Evolutionary conservation across 805 yeast genomes (phyloP).

Genomic region (Lipomyces orientalis): DNA sequence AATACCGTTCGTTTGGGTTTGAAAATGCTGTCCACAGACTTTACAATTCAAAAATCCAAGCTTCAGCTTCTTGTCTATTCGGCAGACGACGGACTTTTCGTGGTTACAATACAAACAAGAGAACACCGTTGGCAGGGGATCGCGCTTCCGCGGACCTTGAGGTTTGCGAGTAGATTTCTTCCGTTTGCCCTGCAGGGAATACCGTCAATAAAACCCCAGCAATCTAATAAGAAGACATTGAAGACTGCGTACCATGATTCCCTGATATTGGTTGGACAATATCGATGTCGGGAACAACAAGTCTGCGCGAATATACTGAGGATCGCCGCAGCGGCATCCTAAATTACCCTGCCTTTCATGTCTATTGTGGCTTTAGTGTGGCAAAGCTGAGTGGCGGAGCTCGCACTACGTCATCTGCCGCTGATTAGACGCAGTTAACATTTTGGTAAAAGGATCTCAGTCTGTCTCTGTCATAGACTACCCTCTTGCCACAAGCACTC

Average conservation of each 20-base stretch:
- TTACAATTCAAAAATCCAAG: slow-evolving; percentile 88
- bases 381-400: not conserved
- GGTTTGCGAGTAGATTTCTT: slow-evolving; percentile 40
- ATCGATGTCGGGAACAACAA: not conserved
- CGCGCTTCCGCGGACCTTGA: slow-evolving; percentile 17
- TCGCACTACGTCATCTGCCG: too few relatives aligned
- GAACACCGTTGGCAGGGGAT: slow-evolving; percentile 38
- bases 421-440: too few relatives aligned
- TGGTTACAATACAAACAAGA: slow-evolving; percentile 91
- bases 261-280: not conserved
- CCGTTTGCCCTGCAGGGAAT: slow-evolving; percentile 35
- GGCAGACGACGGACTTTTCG: slow-evolving; percentile 87
- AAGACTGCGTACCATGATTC: not conserved
- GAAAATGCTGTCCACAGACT: slow-evolving; percentile 92
- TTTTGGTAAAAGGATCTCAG: too few relatives aligned
- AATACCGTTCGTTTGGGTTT: slow-evolving; percentile 73
- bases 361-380: not conserved
- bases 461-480: too few relatives aligned
- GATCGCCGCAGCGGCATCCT: not conserved
- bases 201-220: not conserved
- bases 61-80: slow-evolving; percentile 82
- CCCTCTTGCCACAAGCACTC: too few relatives aligned
- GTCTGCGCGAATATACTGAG: not conserved
- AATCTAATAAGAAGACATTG: not conserved
- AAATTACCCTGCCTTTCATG: not conserved